A percentile compares a stretch with the other conserved stretches of the same genome.
Evolutionary conservation across 805 yeast genomes (phyloP).

Genomic region (Pichia gijzeniarum): DNA sequence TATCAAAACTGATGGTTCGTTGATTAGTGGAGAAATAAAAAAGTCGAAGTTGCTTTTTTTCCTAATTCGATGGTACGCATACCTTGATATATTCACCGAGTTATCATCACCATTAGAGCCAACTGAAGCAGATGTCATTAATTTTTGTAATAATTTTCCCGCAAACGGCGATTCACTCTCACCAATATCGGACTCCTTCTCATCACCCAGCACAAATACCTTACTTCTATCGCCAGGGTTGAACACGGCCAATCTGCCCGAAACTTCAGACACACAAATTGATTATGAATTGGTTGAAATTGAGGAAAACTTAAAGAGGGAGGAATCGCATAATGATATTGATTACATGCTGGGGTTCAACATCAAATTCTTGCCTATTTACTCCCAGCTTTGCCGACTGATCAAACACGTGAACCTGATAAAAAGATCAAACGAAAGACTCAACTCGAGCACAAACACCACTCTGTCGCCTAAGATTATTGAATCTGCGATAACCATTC

Average conservation of each 20-base stretch:
- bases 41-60: constrained; percentile 43
- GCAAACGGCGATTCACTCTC: constrained; percentile 5
- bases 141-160: constrained; percentile 8
- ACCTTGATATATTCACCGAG: constrained; percentile 57
- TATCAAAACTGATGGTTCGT: constrained; percentile 11
- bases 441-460: not conserved
- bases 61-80: constrained; percentile 62
- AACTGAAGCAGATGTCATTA: constrained; percentile 19
- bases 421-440: constrained; percentile 7
- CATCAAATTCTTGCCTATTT: constrained; percentile 49
- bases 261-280: constrained; percentile 14
- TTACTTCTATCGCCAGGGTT: not conserved
- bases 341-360: constrained; percentile 67
- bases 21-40: constrained; percentile 23
- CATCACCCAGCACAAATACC: constrained; percentile 6
- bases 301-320: constrained; percentile 14
- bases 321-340: constrained; percentile 37
- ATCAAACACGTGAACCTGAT: constrained; percentile 29
- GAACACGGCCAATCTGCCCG: too few species aligned
- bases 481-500: constrained; percentile 37
- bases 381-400: constrained; percentile 42
- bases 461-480: constrained; percentile 17
- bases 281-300: constrained; percentile 26
- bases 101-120: constrained; percentile 46
- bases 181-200: constrained; percentile 10